Evolutionary conservation across 169 alveolate genomes (phyloP).

Genomic region (Plasmodium knowlesi): DNA sequence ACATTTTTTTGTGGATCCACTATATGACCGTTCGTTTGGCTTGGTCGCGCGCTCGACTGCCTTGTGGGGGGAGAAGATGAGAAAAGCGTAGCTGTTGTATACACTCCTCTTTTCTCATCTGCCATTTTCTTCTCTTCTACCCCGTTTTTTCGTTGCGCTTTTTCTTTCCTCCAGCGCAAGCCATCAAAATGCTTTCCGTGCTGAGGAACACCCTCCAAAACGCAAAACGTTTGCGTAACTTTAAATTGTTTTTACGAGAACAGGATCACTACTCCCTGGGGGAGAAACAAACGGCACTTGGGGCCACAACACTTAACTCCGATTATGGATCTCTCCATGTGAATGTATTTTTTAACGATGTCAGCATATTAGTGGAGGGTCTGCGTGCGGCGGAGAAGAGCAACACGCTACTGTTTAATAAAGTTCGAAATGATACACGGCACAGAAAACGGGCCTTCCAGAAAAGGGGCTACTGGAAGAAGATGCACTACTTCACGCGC

Average conservation of each 20-base stretch:
- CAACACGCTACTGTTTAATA: conserved; percentile 33
- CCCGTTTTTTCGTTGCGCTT: not conserved
- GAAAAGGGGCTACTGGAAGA: conserved; percentile 75
- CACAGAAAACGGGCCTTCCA: conserved; percentile 68
- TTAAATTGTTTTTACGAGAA: conserved; percentile 38
- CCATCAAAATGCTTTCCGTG: conserved; percentile 34
- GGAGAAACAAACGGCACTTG: not conserved
- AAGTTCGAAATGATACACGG: conserved; percentile 53
- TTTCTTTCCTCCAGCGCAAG: not conserved
- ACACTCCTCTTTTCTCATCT: not conserved
- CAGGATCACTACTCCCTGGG: not conserved
- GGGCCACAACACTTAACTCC: not conserved
- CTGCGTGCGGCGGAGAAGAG: conserved; percentile 6
- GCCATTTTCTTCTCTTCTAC: not conserved
- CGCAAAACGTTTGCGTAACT: conserved; percentile 1
- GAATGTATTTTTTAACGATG: conserved; percentile 44
- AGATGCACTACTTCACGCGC: conserved; percentile 60
- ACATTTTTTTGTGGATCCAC: not conserved
- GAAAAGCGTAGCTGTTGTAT: not conserved
- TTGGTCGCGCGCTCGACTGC: not conserved
- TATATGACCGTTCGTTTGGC: not conserved
- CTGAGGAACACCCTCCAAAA: conserved; percentile 31
- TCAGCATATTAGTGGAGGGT: conserved; percentile 12
- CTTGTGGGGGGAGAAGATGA: not conserved
- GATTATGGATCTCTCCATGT: not conserved